Base-by-base conservation (phyloP, 148 eudicot species). In the Oxyria digyna region DNA sequence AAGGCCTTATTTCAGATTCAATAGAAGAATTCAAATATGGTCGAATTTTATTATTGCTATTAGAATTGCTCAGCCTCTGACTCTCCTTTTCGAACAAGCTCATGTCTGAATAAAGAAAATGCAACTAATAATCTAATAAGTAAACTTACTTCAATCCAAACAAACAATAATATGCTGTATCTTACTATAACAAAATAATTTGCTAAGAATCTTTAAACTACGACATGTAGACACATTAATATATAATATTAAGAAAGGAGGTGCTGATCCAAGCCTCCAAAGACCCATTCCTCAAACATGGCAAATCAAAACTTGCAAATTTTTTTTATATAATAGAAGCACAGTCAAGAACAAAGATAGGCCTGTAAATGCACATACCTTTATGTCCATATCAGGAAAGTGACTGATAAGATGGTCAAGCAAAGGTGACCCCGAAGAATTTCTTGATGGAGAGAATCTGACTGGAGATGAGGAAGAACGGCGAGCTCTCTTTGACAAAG, bases 391-490 rank as follows among this genome's bases (percentile, higher is more conserved):
- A 18, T 62, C 38, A 62, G 67, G 67, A 10, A 62, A 62, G 67
- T 14, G 38, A 31, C 7, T 27, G 40, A 33, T 65, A 24, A 88
- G 82, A 74, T 74, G 81, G 71, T 79, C 78, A 32, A 78, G 4
- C 40, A 33, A 33, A 20, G 12, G 29, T 62, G 67, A 62, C n/a
- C 12, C 0, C 10, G 45, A 54, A 62, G 32, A 66, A 68, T 75
- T 5, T 13, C 66, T 23, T 15, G 63, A 62, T 12, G 78, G 73
- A 32, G 82, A 77, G 50, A 74, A 73, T 0, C 83, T 78, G 23
- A 75, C 78, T 1, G 90, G 94, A 68, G 94, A 88, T 4, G 80
- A 71, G 0, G 88, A 81, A 63, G 82, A 81, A 50, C 78, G 81
- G 2, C 95, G 85, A 37, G 75, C 59, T 73, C 73, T 72, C 82